phyloP scores from a whole-genome alignment of 1,284 basidiomycete genomes.

The Mrakiaceae sp. region DNA sequence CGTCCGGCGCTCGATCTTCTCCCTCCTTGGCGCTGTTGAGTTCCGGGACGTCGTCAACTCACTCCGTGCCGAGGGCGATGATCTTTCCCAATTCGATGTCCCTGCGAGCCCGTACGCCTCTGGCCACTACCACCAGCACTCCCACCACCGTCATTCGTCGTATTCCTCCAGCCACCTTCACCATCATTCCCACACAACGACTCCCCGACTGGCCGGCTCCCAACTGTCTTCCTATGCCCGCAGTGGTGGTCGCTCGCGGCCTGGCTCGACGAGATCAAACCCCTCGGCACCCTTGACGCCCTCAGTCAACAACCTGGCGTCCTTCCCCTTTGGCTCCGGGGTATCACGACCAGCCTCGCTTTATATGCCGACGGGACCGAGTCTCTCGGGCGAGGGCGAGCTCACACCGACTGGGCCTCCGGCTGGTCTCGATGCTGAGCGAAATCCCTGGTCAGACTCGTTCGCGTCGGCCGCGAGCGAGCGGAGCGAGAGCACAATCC shows the following conservation, averaged over 20 bases:
- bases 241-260: too few species aligned
- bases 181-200: background rate
- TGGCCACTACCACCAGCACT: slow-evolving; percentile 45
- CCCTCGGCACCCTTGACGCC: background rate
- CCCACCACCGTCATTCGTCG: background rate
- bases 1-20: slow-evolving; percentile 44
- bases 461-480: background rate
- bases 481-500: background rate
- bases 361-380: too few species aligned
- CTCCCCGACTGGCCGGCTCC: too few species aligned
- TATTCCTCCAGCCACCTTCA: background rate
- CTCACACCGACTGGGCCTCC: too few species aligned
- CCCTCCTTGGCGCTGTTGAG: slow-evolving; percentile 83
- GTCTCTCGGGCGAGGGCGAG: too few species aligned
- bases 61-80: slow-evolving; percentile 43
- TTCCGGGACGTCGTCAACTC: slow-evolving; percentile 80
- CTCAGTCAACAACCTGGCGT: background rate
- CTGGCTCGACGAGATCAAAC: background rate
- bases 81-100: slow-evolving; percentile 26
- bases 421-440: background rate
- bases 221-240: too few species aligned
- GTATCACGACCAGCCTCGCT: too few species aligned
- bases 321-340: too few species aligned
- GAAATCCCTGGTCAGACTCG: slow-evolving; percentile 1
- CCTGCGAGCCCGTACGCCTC: slow-evolving; percentile 59